phyloP scores from a whole-genome alignment of 75 land plant species.

The Pseudotsuga menziesii region DNA sequence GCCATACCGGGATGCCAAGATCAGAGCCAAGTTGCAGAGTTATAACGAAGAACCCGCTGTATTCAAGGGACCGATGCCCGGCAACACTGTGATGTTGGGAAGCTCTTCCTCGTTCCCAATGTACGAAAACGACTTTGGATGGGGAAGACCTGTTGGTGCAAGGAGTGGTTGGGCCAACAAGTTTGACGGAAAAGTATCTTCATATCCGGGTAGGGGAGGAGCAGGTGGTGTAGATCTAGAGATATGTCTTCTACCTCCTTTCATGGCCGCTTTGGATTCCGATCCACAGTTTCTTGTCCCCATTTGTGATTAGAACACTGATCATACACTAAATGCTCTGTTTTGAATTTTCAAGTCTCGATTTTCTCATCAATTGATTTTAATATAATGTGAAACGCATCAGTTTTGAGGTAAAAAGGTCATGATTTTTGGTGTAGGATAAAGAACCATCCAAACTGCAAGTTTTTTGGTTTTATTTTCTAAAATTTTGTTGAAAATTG shows the following conservation, averaged over 20 bases:
- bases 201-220: constrained; percentile 54
- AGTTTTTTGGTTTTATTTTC: no score
- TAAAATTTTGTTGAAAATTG: no score
- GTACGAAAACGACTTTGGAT: constrained; percentile 72
- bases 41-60: constrained; percentile 14
- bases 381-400: no score
- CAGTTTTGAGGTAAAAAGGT: no score
- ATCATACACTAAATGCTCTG: no score
- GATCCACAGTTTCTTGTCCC: constrained; percentile 27
- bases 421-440: no score
- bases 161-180: constrained; percentile 56
- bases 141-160: constrained; percentile 61
- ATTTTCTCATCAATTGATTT: no score
- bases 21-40: constrained; percentile 9
- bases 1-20: constrained; percentile 17
- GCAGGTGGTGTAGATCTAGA: constrained; percentile 56
- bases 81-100: constrained; percentile 44
- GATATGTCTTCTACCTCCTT: constrained; percentile 49
- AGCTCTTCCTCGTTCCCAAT: constrained; percentile 68
- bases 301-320: not conserved
- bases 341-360: no score
- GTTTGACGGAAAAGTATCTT: constrained; percentile 68
- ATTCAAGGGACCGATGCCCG: constrained; percentile 17
- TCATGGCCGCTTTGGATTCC: constrained; percentile 37
- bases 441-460: no score